Conservation (phyloP, 2,329 filamentous ascomycete genomes). For the Rhynchosporium secalis region DNA sequence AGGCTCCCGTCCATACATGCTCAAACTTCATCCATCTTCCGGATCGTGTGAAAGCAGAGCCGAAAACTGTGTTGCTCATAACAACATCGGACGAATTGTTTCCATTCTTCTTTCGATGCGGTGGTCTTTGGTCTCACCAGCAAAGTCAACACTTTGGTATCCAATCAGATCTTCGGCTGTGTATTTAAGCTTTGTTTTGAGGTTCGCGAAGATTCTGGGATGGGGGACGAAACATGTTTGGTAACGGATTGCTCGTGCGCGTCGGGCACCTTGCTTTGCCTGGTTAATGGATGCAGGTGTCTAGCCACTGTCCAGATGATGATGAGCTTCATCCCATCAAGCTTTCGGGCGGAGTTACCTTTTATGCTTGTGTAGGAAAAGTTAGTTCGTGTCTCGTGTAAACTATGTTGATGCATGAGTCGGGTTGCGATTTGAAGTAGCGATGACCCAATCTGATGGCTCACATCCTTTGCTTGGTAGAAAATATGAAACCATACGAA, state of each 20-base stretch:
- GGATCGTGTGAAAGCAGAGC: background rate
- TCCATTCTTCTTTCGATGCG: too few relatives aligned
- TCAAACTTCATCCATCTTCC: background rate
- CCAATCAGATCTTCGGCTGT: background rate
- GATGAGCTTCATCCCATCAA: slow-evolving; percentile 1
- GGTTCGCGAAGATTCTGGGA: background rate
- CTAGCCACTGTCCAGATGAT: background rate
- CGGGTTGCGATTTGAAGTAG: background rate
- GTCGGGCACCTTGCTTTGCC: background rate
- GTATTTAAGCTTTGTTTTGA: background rate
- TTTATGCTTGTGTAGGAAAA: background rate
- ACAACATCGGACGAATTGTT: too few relatives aligned
- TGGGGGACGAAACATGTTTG: background rate
- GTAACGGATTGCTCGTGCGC: background rate
- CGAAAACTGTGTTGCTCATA: background rate
- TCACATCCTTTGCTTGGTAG: too few relatives aligned
- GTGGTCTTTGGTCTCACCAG: too few relatives aligned
- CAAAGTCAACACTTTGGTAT: too few relatives aligned
- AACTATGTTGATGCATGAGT: background rate
- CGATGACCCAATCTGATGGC: too few relatives aligned
- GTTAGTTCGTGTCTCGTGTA: background rate
- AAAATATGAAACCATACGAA: too few relatives aligned
- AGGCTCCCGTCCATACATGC: background rate
- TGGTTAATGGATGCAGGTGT: too few relatives aligned
- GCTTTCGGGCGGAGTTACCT: background rate